These are phyloP conservation scores for Myriosclerotinia curreyana DNA, from an alignment of 2,329 filamentous ascomycete genomes.

Conservation along the genomic window DNA sequence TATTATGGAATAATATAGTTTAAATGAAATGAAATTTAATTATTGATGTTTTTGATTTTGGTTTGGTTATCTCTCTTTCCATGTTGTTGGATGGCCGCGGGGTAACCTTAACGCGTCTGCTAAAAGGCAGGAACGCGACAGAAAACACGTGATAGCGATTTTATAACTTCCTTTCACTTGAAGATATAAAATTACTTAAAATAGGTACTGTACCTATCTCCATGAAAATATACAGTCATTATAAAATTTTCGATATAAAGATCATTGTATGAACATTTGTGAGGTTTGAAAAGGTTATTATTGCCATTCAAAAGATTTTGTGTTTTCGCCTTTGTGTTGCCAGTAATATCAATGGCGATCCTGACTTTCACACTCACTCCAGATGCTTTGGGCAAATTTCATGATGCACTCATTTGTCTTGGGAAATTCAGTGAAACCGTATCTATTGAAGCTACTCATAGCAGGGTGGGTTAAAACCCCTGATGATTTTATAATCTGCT, in stretches of 20 bases:
- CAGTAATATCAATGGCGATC: conserved; percentile 50
- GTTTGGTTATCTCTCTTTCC: too few relatives aligned
- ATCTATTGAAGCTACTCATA: conserved; percentile 55
- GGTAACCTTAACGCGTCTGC: conserved; percentile 12
- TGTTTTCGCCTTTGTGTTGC: background rate
- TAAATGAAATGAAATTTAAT: background rate
- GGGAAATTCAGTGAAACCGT: conserved; percentile 79
- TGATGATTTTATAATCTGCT: conserved; percentile 17
- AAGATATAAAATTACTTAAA: background rate
- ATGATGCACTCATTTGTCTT: conserved; percentile 71
- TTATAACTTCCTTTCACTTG: background rate
- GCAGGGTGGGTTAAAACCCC: conserved; percentile 29
- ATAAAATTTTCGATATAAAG: background rate
- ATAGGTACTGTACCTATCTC: background rate
- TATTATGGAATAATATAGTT: background rate
- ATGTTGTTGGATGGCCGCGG: background rate
- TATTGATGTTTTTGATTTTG: background rate
- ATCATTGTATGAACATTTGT: background rate
- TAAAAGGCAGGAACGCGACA: conserved; percentile 3
- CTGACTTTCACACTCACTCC: conserved; percentile 71
- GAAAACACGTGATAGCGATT: background rate
- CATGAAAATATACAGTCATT: background rate
- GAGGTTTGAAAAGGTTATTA: background rate
- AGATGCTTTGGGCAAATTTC: conserved; percentile 66
- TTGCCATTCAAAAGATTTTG: too few relatives aligned